These are phyloP conservation scores for Chaetomiaceae sp. DNA, from an alignment of 2,329 filamentous ascomycete species.

Conservation along the genomic window DNA sequence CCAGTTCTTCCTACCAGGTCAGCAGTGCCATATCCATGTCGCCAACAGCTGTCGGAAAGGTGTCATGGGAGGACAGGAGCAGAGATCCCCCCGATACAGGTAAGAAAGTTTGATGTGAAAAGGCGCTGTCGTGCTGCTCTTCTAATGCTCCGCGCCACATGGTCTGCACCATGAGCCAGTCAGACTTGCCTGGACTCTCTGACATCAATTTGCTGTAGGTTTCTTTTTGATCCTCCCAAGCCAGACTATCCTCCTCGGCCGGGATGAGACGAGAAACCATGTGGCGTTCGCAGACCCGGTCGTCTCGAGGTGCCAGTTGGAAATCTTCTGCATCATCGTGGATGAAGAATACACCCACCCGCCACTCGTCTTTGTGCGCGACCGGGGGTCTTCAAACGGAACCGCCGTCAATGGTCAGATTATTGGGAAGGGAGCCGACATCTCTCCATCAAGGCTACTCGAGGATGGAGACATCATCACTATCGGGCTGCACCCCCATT, in stretches of 20 bases:
- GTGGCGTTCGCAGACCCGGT: conserved; percentile 34
- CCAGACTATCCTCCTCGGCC: conserved; percentile 18
- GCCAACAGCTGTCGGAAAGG: conserved; percentile 3
- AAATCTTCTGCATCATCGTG: conserved; percentile 52
- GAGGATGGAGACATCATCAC: conserved; percentile 47
- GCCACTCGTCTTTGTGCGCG: conserved; percentile 51
- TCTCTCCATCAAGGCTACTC: conserved; percentile 45
- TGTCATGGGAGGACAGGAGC: conserved; percentile 16
- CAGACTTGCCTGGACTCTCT: too few species aligned
- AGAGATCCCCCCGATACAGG: conserved; percentile 7
- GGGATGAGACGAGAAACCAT: conserved; percentile 16
- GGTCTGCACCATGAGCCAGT: too few species aligned
- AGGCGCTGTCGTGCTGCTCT: too few species aligned
- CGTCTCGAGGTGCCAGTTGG: conserved; percentile 52
- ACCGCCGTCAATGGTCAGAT: conserved; percentile 47
- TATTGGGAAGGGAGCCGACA: conserved; percentile 38
- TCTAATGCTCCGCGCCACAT: not conserved
- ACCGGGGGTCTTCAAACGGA: conserved; percentile 51
- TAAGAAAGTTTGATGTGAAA: too few species aligned
- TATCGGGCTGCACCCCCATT: conserved; percentile 32
- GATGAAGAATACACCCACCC: conserved; percentile 34
- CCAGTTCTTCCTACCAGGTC: not conserved
- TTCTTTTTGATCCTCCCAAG: conserved; percentile 10
- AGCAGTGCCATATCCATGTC: conserved; percentile 1
- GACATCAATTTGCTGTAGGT: not conserved